These are phyloP conservation scores for Fraxinus quadrangulata DNA, from an alignment of 257 asterid species.

Conservation along the genomic window DNA sequence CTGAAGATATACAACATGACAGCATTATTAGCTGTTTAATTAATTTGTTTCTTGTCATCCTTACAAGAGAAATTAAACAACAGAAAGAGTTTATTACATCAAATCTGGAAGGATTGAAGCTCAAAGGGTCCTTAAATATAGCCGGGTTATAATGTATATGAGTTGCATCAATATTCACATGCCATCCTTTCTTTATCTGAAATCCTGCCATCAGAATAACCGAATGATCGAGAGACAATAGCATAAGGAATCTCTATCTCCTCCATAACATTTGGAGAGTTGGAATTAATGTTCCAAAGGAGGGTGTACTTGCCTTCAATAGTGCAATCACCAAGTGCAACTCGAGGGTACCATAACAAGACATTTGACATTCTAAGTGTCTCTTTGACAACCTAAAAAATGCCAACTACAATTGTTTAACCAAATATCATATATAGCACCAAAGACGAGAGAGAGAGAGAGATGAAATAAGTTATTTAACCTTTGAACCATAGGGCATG, in stretches of 20 bases:
- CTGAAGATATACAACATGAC: constrained; percentile 27
- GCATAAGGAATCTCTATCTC: not conserved
- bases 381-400: constrained; percentile 59
- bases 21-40: constrained; percentile 1
- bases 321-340: constrained; percentile 46
- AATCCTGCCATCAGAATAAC: constrained; percentile 36
- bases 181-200: constrained; percentile 69
- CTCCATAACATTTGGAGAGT: not conserved
- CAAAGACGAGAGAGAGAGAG: not conserved
- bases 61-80: not conserved
- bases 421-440: not conserved
- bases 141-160: constrained; percentile 61
- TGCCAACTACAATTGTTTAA: not conserved
- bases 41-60: not conserved
- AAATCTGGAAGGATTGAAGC: constrained; percentile 65
- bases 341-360: constrained; percentile 65
- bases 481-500: constrained; percentile 60
- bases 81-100: constrained; percentile 38
- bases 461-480: constrained; percentile 10
- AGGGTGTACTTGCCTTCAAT: constrained; percentile 47
- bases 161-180: constrained; percentile 61
- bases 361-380: constrained; percentile 68
- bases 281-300: not conserved
- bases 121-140: constrained; percentile 44
- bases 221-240: not conserved